Conservation (phyloP, 2,329 filamentous ascomycete species). For the Alternaria ethzedia region DNA sequence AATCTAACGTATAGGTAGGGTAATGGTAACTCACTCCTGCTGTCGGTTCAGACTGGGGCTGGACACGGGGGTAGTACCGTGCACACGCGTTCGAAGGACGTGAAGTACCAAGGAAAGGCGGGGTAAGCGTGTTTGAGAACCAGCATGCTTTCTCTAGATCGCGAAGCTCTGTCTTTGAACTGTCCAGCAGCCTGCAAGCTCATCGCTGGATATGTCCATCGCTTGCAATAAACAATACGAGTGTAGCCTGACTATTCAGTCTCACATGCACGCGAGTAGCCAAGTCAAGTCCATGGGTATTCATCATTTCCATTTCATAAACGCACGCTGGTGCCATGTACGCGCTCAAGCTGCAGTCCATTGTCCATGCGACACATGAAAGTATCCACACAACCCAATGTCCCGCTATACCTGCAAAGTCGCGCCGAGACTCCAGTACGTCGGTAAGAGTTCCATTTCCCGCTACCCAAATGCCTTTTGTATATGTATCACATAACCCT, state of each 20-base stretch:
- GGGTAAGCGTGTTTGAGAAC: not conserved
- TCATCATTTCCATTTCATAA: conserved; percentile 10
- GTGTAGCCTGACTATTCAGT: no score
- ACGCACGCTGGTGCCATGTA: conserved; percentile 20
- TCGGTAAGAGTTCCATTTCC: conserved; percentile 19
- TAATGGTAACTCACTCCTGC: not conserved
- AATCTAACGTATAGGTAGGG: not conserved
- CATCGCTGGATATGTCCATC: no score
- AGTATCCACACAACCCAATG: conserved; percentile 19
- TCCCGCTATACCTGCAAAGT: conserved; percentile 14
- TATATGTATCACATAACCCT: conserved; percentile 16
- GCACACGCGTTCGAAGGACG: not conserved
- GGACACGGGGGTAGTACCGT: not conserved
- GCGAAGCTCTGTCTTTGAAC: not conserved
- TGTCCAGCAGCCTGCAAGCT: not conserved
- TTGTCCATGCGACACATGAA: conserved; percentile 12
- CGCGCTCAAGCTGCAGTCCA: conserved; percentile 12
- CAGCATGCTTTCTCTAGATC: not conserved
- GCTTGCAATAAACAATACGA: no score
- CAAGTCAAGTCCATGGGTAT: not conserved
- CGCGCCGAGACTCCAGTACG: conserved; percentile 37
- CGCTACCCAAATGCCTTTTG: conserved; percentile 36
- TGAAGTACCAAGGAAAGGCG: not conserved
- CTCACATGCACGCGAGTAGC: not conserved
- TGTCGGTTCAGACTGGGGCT: not conserved